Conservation (phyloP, 345 rosid genomes). For the Lumnitzera littorea region DNA sequence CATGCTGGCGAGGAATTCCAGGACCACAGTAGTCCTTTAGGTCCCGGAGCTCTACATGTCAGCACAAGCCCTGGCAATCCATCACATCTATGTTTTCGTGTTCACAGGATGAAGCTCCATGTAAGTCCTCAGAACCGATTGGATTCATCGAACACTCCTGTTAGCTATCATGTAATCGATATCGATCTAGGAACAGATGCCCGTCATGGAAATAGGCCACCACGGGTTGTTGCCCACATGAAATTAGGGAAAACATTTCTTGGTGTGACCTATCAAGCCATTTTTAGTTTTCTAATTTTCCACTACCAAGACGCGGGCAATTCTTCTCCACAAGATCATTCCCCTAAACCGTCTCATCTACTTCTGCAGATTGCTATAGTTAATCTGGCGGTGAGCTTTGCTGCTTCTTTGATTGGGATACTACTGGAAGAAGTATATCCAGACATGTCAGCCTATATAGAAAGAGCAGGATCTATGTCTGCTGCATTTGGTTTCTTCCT, state of each 20-base stretch:
- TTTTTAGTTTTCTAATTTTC: conserved; percentile 5
- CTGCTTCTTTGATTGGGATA: conserved; percentile 7
- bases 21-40: too few relatives aligned
- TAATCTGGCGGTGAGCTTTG: conserved; percentile 1
- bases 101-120: too few relatives aligned
- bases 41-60: too few relatives aligned
- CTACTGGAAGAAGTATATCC: not conserved
- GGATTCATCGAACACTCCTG: too few relatives aligned
- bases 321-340: too few relatives aligned
- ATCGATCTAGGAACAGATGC: too few relatives aligned
- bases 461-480: conserved; percentile 5
- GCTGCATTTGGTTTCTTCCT: conserved; percentile 7
- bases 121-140: too few relatives aligned
- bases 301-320: conserved; percentile 1
- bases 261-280: conserved; percentile 4
- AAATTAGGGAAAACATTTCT: conserved; percentile 6
- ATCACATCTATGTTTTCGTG: too few relatives aligned
- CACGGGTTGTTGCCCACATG: not conserved
- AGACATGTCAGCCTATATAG: not conserved
- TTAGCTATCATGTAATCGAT: not conserved
- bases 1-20: too few relatives aligned
- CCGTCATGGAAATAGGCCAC: too few relatives aligned
- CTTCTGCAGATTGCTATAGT: conserved; percentile 3
- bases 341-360: not conserved
- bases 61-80: too few relatives aligned